Base-by-base conservation (phyloP, 2,329 filamentous ascomycete genomes). In the Celoporthe dispersa region DNA sequence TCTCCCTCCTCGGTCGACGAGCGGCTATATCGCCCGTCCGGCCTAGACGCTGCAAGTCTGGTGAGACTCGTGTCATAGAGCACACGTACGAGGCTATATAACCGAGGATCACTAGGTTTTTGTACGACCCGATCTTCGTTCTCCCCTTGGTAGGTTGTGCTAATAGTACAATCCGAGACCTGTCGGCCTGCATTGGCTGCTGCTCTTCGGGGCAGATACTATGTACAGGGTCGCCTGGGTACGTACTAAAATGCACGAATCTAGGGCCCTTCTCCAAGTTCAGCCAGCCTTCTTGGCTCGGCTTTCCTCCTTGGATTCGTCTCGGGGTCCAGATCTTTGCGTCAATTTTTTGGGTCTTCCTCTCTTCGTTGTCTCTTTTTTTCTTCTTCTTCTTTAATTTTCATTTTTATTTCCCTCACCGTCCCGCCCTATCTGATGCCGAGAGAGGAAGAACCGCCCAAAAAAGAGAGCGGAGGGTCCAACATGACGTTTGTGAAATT, bases 11-110 rank as follows among this genome's bases (percentile, higher is more conserved):
- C 64, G 51, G 64, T 66, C 37, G 53, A 41, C 64, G 64, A 66
- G 64, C 64, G 64, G 64, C 33, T 57, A 39, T 59, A 66, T 66
- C 64, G 64, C 33, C 22, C 16, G 41, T 57, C 51, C 64, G 64
- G 25, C 14, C 19, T 60, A 25, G 33, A 37, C 7, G 33, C 19
- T 19, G 2, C 57, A 16, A 28, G 39, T 22, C 48, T 66, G 53
- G n/a, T 35, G 51, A 57, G 31, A 37, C 63, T 41, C 7, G 7
- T n/a, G 22, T 7, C 22, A n/a, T 22, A 39, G 39, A 16, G 51
- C 35, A 57, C 31, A 37, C 33, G 33, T 41, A 55, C 48, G 22
- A 66, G 31, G 35, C n/a, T 51, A 28, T 22, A 57, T 66, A 57
- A 37, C 64, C 33, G 64, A 66, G 64, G 64, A 14, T 25, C 35